A percentile compares a stretch with the other conserved stretches of the same genome.
Conservation (phyloP, 352 stramenopile genomes). For the Phytophthora melonis region DNA sequence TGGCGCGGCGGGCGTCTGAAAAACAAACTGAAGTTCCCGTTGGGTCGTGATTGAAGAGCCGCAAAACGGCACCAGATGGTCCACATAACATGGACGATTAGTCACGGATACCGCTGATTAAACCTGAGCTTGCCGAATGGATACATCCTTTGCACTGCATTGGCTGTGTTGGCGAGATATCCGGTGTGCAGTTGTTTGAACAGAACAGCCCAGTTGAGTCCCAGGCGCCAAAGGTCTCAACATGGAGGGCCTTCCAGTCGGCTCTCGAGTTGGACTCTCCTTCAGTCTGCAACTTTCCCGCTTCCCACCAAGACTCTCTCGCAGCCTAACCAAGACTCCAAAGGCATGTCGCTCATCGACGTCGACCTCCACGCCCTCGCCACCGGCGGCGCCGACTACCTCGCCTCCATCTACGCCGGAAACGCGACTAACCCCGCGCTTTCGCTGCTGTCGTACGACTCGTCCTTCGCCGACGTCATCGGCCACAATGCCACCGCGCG, state of each 20-base stretch:
- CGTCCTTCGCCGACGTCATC: slow-evolving; percentile 13
- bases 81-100: not conserved
- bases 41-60: not conserved
- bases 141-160: not conserved
- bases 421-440: not conserved
- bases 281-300: slow-evolving; percentile 9
- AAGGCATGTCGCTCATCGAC: slow-evolving; percentile 13
- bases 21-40: not conserved
- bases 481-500: slow-evolving; percentile 7
- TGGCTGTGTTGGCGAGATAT: not conserved
- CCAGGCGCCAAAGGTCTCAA: not conserved
- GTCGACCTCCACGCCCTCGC: slow-evolving; percentile 18
- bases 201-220: not conserved
- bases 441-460: slow-evolving; percentile 11
- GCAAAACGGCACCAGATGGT: not conserved
- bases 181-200: slow-evolving; percentile 2
- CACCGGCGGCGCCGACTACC: slow-evolving; percentile 12
- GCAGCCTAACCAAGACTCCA: slow-evolving; percentile 2
- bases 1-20: not conserved
- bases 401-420: slow-evolving; percentile 8
- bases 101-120: not conserved
- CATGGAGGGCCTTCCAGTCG: not conserved
- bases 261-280: too few relatives aligned
- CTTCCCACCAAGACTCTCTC: slow-evolving; percentile 7
- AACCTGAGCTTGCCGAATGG: not conserved